phyloP scores from a whole-genome alignment of 139 green algal genomes.

The Volvox reticuliferus region DNA sequence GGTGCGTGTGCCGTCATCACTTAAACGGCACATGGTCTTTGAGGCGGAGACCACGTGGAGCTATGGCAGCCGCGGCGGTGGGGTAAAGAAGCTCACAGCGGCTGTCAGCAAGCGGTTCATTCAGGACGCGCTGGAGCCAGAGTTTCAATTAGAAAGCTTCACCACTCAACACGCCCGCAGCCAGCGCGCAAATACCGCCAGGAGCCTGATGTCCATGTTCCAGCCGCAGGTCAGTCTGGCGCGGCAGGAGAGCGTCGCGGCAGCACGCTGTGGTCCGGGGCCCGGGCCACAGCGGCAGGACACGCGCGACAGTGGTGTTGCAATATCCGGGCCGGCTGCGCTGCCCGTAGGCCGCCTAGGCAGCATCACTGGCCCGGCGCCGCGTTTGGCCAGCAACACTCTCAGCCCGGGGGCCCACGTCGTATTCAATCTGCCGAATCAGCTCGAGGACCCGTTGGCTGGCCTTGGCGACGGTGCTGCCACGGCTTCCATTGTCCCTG shows the following conservation, averaged over 20 bases:
- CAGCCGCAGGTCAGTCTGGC: slow-evolving; percentile 15
- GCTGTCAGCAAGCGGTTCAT: slow-evolving; percentile 46
- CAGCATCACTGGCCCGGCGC: slow-evolving; percentile 13
- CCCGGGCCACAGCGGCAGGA: slow-evolving; percentile 29
- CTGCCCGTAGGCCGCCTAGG: slow-evolving; percentile 24
- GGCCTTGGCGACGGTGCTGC: background rate
- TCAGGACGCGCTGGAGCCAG: slow-evolving; percentile 44
- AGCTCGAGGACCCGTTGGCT: background rate
- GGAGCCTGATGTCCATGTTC: background rate
- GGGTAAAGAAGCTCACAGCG: slow-evolving; percentile 32
- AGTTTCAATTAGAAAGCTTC: slow-evolving; percentile 53
- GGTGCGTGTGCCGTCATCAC: slow-evolving; percentile 51
- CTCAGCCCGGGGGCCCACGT: background rate
- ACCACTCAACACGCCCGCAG: slow-evolving; percentile 45
- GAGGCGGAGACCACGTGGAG: slow-evolving; percentile 36
- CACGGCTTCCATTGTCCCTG: background rate
- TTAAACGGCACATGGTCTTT: slow-evolving; percentile 52
- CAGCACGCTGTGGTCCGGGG: background rate
- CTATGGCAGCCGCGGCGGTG: background rate
- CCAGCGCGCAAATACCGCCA: slow-evolving; percentile 31
- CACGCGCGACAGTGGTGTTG: slow-evolving; percentile 43
- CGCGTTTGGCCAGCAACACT: slow-evolving; percentile 40
- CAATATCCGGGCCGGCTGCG: slow-evolving; percentile 3
- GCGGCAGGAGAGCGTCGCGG: slow-evolving; percentile 23
- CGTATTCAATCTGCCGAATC: slow-evolving; percentile 45